Evolutionary conservation across 352 stramenopile species (phyloP).

Genomic region (Phytopythium kandeliae): DNA sequence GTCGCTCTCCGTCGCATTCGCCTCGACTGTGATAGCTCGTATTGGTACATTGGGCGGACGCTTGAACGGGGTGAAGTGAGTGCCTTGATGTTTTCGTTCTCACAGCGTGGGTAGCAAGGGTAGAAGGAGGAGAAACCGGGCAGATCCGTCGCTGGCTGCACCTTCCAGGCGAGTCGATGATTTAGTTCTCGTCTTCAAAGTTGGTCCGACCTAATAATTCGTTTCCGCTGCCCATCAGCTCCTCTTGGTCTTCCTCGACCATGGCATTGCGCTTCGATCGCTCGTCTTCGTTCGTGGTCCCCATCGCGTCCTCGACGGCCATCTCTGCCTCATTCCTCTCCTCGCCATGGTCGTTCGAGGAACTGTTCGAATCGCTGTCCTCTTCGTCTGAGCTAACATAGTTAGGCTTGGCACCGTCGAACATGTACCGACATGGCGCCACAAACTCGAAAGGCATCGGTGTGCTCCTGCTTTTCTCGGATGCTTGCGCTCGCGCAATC

Average conservation of each 20-base stretch:
- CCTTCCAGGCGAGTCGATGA: not conserved
- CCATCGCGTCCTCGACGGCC: constrained; percentile 23
- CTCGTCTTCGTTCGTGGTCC: constrained; percentile 20
- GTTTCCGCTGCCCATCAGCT: constrained; percentile 71
- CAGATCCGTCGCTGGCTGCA: not conserved
- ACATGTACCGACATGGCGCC: constrained; percentile 66
- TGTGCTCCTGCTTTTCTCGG: constrained; percentile 11
- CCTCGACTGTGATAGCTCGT: not conserved
- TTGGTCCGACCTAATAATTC: constrained; percentile 56
- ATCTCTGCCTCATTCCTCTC: constrained; percentile 26
- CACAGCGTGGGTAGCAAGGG: not conserved
- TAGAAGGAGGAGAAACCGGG: too few relatives aligned
- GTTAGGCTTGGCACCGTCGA: constrained; percentile 57
- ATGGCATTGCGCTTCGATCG: constrained; percentile 13
- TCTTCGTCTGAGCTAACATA: constrained; percentile 58
- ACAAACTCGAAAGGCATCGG: constrained; percentile 64
- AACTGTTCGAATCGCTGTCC: constrained; percentile 35
- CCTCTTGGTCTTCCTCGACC: constrained; percentile 47
- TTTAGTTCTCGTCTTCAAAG: constrained; percentile 52
- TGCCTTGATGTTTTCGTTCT: constrained; percentile 3
- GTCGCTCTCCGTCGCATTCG: not conserved
- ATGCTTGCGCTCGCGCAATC: not conserved
- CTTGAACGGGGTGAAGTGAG: not conserved
- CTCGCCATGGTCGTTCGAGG: constrained; percentile 45
- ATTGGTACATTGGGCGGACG: constrained; percentile 4